A percentile compares a stretch with the other conserved stretches of the same genome.
phyloP scores from a whole-genome alignment of 2,329 filamentous ascomycete species.

The Ophiostoma perfectum region DNA sequence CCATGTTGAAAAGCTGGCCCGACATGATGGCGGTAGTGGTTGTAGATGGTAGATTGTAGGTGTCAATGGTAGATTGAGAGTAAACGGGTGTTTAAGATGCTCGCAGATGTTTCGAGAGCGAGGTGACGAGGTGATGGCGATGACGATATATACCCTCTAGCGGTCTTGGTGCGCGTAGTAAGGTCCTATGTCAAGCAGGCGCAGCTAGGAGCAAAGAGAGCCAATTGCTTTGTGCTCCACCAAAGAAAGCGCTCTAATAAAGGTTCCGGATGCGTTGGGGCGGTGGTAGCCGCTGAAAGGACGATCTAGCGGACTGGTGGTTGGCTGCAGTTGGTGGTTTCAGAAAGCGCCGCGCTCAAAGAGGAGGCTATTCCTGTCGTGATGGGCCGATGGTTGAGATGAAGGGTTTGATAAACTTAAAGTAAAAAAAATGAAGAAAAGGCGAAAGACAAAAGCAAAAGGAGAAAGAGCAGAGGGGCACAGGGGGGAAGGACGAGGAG shows the following conservation, averaged over 20 bases:
- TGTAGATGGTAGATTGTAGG: neutral
- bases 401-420: neutral
- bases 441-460: neutral
- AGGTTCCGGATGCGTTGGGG: conserved; percentile 21
- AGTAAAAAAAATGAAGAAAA: neutral
- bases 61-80: neutral
- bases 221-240: conserved; percentile 20
- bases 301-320: conserved; percentile 18
- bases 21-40: conserved; percentile 23
- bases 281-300: conserved; percentile 20
- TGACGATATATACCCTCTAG: neutral
- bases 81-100: neutral
- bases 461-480: neutral
- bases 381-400: neutral
- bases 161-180: neutral
- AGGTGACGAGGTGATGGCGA: neutral
- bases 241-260: neutral
- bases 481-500: neutral
- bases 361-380: neutral
- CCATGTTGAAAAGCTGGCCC: conserved; percentile 23
- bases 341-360: conserved; percentile 23
- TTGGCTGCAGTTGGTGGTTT: conserved; percentile 23
- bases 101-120: neutral
- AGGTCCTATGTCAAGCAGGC: neutral
- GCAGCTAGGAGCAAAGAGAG: neutral